Base-by-base conservation (phyloP, 345 rosid genomes). In the Moringa oleifera region DNA sequence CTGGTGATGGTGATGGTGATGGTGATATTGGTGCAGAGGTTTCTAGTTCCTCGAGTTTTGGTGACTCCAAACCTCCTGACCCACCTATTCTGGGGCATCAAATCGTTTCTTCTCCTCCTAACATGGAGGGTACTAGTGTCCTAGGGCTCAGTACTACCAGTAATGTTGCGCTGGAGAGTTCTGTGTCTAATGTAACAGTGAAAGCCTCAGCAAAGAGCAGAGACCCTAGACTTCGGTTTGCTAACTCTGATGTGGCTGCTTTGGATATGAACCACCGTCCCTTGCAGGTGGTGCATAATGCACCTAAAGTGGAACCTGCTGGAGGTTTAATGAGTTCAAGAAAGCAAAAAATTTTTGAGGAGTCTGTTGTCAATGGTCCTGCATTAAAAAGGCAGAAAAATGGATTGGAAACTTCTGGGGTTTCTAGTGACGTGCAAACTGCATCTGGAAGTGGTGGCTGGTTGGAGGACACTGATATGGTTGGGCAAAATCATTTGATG, bases 221-320 rank as follows among this genome's bases (percentile, higher is more conserved):
- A 73, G 99, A 94, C 68, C 99, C 99, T 28, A 87, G 99, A 73
- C 90, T 91, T 76, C 79, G 93, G 66, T 80, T 75, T 77, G 76
- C 57, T 36, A 86, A 70, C 50, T 62, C 87, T 55, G 84, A 88
- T 73, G 57, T 57, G 20, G 72, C 62, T 63, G 68, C 71, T 71
- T 69, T 62, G 55, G 80, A 84, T 64, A 63, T 71, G 16, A 76
- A 71, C 61, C 79, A 67, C 9, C 61, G 64, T 23, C 53, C 68
- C 16, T 62, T 62, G 21, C 65, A 67, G 7, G 19, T 54, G 50
- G 59, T 62, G 52, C 69, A 68, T 37, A 73, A 70, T 67, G 55
- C 74, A 45, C 54, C 76, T 9, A 86, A 72, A 73, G 77, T 60
- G 19, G 86, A 72, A 58, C 65, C 74, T 66, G 69, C 64, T 57